These are phyloP conservation scores for Wickerhamomyces hampshirensis DNA, from an alignment of 805 yeast species.

Conservation along the genomic window DNA sequence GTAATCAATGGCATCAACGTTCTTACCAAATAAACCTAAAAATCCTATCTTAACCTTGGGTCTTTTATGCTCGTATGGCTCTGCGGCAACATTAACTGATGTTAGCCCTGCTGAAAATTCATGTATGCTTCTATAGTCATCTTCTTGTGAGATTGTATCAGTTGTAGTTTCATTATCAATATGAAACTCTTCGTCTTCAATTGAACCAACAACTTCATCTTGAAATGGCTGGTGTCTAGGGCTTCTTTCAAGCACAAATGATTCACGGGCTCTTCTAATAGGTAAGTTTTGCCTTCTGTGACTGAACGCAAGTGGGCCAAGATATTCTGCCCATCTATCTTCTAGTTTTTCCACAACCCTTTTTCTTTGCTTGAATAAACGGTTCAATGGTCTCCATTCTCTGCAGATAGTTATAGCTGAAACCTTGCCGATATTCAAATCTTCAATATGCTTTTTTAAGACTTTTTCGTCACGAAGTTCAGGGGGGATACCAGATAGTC, in stretches of 20 bases:
- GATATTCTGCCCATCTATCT: conserved; percentile 63
- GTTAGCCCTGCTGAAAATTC: conserved; percentile 19
- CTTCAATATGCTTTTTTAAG: conserved; percentile 69
- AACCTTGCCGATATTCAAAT: conserved; percentile 75
- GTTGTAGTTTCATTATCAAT: conserved; percentile 4
- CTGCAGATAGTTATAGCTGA: conserved; percentile 73
- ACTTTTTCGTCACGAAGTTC: conserved; percentile 68
- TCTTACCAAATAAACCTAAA: conserved; percentile 58
- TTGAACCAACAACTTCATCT: conserved; percentile 10
- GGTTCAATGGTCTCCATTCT: conserved; percentile 78
- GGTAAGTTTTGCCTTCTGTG: conserved; percentile 17
- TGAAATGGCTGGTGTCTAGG: conserved; percentile 11
- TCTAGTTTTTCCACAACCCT: conserved; percentile 55
- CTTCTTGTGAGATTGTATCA: conserved; percentile 8
- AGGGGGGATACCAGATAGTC: conserved; percentile 85
- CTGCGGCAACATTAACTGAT: conserved; percentile 13
- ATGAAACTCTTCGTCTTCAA: conserved; percentile 10
- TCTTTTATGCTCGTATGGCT: conserved; percentile 35
- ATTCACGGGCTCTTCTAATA: conserved; percentile 21
- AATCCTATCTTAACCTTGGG: conserved; percentile 61
- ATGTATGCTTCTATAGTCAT: conserved; percentile 19
- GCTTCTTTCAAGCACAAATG: conserved; percentile 18
- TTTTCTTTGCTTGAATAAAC: conserved; percentile 55
- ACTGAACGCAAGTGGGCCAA: conserved; percentile 35
- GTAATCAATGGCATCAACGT: conserved; percentile 78